Evolutionary conservation across 73 alveolate genomes (phyloP).

Genomic region (Paramecium sonneborni): DNA sequence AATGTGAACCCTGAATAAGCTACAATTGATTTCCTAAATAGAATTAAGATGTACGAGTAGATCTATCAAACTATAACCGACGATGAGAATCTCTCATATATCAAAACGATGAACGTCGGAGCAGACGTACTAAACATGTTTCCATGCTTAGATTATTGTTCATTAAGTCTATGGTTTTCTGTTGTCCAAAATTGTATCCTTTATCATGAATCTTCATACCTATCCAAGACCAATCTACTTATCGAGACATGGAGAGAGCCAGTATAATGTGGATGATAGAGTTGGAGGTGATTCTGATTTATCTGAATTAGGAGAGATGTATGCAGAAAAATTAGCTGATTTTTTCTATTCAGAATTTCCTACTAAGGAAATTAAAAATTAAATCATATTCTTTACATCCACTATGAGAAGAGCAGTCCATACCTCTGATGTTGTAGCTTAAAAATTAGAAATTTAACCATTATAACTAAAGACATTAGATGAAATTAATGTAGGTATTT

Average conservation of each 20-base stretch:
- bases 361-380: not conserved
- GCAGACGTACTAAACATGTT: not conserved
- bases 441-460: not conserved
- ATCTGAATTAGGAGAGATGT: constrained; percentile 62
- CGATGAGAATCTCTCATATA: constrained; percentile 48
- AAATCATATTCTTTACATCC: constrained; percentile 49
- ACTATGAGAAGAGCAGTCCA: constrained; percentile 66
- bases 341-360: constrained; percentile 43
- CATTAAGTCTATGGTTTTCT: constrained; percentile 63
- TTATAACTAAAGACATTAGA: constrained; percentile 54
- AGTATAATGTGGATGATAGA: constrained; percentile 56
- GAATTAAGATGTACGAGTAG: constrained; percentile 50
- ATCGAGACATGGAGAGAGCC: constrained; percentile 66
- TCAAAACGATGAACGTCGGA: constrained; percentile 64
- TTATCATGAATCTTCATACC: constrained; percentile 57
- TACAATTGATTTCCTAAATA: not conserved
- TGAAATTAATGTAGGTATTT: constrained; percentile 69
- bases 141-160: not conserved
- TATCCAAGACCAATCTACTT: constrained; percentile 66
- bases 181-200: constrained; percentile 42
- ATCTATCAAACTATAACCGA: constrained; percentile 60
- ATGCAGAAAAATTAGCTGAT: constrained; percentile 23
- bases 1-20: not conserved
- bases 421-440: constrained; percentile 57
- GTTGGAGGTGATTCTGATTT: constrained; percentile 72